Base-by-base conservation (phyloP, 257 asterid species). In the Salvia splendens region DNA sequence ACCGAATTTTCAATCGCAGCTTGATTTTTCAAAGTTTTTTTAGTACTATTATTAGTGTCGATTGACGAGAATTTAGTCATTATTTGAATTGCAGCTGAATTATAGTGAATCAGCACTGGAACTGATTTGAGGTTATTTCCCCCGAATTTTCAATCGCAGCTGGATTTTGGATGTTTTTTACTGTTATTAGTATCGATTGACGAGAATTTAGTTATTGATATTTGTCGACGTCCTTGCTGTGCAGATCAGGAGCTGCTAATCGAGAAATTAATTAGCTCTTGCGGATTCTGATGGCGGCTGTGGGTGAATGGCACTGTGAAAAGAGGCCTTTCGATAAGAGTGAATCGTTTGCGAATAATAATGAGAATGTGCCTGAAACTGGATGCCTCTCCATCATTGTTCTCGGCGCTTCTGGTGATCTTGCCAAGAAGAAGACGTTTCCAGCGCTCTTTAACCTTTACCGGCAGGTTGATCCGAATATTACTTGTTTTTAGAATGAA, bases 331-430 rank as follows among this genome's bases (percentile, higher is more conserved):
- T 71, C 42, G 10, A 68, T 28, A 83, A 83, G 80, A 67, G 45
- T 15, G 98, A 88, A 2, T 82, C 98, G 33, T 78, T 83, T 62
- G 49, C 82, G 1, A 70, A 77, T 65, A 89, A 76, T 1, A 71
- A 68, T 43, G 87, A 79, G 65, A 89, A 67, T 77, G 81, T 66
- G 36, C 73, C 86, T 33, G 97, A 94, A 77, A 76, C 83, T 53
- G 95, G 96, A 11, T 78, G 85, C 73, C 96, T 94, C 50, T 88
- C 99, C 40, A 82, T 94, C 63, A 75, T 87, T 70, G 98, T 91
- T 71, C 96, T 94, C 28, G 99, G 99, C 53, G 99, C 99, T 67
- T 94, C 99, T 4, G 99, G 99, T 73, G 99, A 94, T 91, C 99
- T 94, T 80, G 99, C 99, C 71, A 94, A 94, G 78, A 94, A 91